A percentile compares a stretch with the other conserved stretches of the same genome.
Conservation (phyloP, 139 green algal genomes). For the Tetratostichococcus sp. region DNA sequence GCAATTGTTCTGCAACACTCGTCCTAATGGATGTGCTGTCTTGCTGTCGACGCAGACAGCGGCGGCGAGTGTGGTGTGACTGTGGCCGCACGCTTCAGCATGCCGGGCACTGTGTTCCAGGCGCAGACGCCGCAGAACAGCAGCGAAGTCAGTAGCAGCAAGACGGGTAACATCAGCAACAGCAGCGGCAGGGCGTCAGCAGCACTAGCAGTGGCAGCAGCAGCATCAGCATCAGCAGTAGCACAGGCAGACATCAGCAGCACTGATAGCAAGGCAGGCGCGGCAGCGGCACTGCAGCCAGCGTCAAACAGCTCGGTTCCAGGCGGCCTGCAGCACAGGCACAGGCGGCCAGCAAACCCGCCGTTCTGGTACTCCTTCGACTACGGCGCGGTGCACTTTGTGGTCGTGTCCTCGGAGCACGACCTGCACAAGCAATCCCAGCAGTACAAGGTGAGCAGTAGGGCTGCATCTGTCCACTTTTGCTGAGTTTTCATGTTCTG, state of each 20-base stretch:
- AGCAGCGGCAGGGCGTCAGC: neutral
- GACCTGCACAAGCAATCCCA: slow-evolving; percentile 39
- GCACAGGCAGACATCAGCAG: too few relatives aligned
- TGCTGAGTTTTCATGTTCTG: too few relatives aligned
- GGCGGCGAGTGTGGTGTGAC: slow-evolving; percentile 66
- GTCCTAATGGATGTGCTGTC: too few relatives aligned
- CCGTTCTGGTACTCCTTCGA: slow-evolving; percentile 85
- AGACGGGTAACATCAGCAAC: neutral
- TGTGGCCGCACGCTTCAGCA: slow-evolving; percentile 47
- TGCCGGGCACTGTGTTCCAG: slow-evolving; percentile 30
- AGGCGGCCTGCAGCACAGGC: too few relatives aligned
- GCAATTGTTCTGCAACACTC: too few relatives aligned
- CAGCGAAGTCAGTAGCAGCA: neutral
- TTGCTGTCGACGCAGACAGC: slow-evolving; percentile 8
- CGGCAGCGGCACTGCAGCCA: too few relatives aligned
- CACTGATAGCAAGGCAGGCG: too few relatives aligned
- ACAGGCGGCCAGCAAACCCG: slow-evolving; percentile 18
- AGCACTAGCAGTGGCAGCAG: slow-evolving; percentile 4
- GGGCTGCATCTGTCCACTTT: too few relatives aligned
- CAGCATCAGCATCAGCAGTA: neutral
- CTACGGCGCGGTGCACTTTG: slow-evolving; percentile 66
- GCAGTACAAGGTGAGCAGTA: slow-evolving; percentile 43
- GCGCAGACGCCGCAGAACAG: neutral
- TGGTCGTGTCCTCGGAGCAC: slow-evolving; percentile 73
- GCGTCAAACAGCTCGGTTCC: too few relatives aligned